These are phyloP conservation scores for Glonium stellatum DNA, from an alignment of 495 filamentous ascomycete species.

Conservation along the genomic window DNA sequence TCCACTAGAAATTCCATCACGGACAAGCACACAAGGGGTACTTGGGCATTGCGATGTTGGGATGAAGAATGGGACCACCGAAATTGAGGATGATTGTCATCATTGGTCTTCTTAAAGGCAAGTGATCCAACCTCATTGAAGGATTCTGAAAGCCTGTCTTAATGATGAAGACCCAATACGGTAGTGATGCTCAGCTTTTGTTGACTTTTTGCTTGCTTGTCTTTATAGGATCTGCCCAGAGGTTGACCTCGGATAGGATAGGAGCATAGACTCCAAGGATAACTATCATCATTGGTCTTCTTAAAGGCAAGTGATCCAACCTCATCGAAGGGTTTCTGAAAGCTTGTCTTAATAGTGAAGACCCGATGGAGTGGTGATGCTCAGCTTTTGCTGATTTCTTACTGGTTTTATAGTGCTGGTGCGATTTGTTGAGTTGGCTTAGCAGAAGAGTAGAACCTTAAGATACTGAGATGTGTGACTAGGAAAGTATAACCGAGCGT, in stretches of 20 bases:
- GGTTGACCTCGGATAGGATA: not conserved
- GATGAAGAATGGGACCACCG: not conserved
- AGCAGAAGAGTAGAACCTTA: not conserved
- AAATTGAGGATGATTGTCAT: not conserved
- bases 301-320: not conserved
- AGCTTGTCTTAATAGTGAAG: not conserved
- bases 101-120: not conserved
- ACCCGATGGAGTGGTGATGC: not conserved
- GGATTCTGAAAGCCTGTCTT: not conserved
- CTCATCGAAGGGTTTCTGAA: not conserved
- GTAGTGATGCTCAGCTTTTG: not conserved
- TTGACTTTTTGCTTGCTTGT: not conserved
- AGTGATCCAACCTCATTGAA: not conserved
- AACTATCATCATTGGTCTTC: not conserved
- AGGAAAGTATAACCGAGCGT: too few relatives aligned
- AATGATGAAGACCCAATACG: not conserved
- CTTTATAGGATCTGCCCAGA: not conserved
- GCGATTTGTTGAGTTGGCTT: not conserved
- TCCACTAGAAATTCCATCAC: not conserved
- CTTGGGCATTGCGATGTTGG: not conserved
- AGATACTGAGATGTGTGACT: too few relatives aligned
- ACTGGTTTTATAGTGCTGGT: not conserved
- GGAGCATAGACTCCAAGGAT: not conserved
- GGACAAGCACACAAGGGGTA: not conserved
- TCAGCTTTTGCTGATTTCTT: not conserved